Conservation (phyloP, 768 basidiomycete species). For the Leccinum uliginosum region DNA sequence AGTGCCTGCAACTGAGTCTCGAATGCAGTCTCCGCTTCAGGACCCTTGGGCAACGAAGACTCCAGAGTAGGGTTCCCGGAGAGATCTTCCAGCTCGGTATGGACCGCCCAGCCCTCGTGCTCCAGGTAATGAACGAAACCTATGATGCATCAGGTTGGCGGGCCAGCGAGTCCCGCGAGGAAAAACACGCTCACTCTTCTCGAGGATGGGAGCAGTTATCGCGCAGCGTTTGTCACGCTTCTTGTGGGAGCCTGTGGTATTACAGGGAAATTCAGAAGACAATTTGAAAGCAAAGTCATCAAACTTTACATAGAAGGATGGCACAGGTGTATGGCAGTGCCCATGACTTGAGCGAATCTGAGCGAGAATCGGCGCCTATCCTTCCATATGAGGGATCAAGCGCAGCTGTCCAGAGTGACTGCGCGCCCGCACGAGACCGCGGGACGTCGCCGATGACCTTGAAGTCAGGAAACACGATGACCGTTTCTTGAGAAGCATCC, state of each 20-base stretch:
- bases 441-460: conserved; percentile 74
- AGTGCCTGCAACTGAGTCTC: conserved; percentile 43
- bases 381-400: conserved; percentile 58
- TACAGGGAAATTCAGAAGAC: neutral
- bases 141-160: conserved; percentile 21
- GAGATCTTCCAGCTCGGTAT: conserved; percentile 67
- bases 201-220: conserved; percentile 80
- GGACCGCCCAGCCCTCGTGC: conserved; percentile 66
- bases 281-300: neutral
- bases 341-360: conserved; percentile 60
- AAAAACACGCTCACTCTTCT: conserved; percentile 48
- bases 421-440: conserved; percentile 59
- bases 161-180: conserved; percentile 8
- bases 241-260: conserved; percentile 82
- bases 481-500: conserved; percentile 64
- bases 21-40: conserved; percentile 52
- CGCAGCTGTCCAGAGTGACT: conserved; percentile 59
- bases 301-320: conserved; percentile 76
- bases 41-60: conserved; percentile 7
- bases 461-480: conserved; percentile 91
- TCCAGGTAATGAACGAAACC: conserved; percentile 64
- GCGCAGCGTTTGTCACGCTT: conserved; percentile 88
- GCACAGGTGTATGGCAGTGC: conserved; percentile 86
- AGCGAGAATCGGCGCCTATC: conserved; percentile 39
- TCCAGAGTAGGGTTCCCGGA: conserved; percentile 31